Evolutionary conservation across 2,329 filamentous ascomycete species (phyloP), one percentile per base, ranked within the genome.

Genomic region (Rhynchosporium graminicola): DNA sequence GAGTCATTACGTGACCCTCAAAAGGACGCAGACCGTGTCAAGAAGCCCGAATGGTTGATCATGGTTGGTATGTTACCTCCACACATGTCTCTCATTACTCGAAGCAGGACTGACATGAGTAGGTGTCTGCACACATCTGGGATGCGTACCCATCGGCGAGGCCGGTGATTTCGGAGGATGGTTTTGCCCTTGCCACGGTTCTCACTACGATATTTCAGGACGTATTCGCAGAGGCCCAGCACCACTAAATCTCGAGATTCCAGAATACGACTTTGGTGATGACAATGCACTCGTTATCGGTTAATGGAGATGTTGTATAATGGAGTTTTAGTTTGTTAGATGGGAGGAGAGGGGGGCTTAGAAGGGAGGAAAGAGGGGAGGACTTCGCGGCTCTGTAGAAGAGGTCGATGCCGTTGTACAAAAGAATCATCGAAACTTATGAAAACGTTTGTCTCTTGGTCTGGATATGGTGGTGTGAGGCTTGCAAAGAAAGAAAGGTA

Each of bases 161-260:
- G 92, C 95, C 69, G 95, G 95, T 78, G 96, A 99, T 80, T 99
- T 83, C 75, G 95, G 95, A 77, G 95, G 95, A 77, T 99, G 95
- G 95, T 99, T 99, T 90, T 99, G 95, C 85, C 95, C 95, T 70
- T 99, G 95, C 90, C 95, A 99, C 87, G 95, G 95, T 80, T 97
- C 93, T 72, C 95, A 99, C 85, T 99, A 99, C 87, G 95, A 99
- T 79, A 98, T 99, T 79, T 98, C 93, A 69, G 95, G 95, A 78
- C 92, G 95, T 80, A 91, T 97, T 86, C 89, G 95, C 83, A 97
- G 91, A 86, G 95, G 95, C 70, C 95, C 95, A 68, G 95, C 95
- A 66, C 95, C 95, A 70, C 87, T 99, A 75, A 99, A 99, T 85
- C 87, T 99, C 76, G 95, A 98, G 83, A 87, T 98, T 71, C 95